Evolutionary conservation across 441 rosid genomes (phyloP), one percentile per base, ranked within the genome.

Genomic region (Bocquillonia castaneifolia): DNA sequence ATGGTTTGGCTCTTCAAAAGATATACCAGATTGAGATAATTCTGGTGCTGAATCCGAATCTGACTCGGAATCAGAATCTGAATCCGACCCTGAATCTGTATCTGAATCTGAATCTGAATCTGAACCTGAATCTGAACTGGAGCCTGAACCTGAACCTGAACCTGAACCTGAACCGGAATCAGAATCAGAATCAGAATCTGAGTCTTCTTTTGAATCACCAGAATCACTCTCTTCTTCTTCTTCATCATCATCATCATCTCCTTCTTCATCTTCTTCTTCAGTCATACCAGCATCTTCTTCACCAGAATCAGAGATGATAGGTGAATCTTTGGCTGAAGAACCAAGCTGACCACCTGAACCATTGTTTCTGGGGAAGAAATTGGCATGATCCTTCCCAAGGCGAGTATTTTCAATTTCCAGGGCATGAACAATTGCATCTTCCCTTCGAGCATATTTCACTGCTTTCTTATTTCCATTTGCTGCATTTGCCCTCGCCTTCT

Each of bases 371-470:
- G 68, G 66, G 65, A 69, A 77, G 72, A 77, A 72, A 68, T 81
- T 85, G 0, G 80, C 78, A 32, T 70, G 72, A 75, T 84, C 85
- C 80, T 84, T 86, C n/a, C 86, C 84, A 58, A 85, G 67, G 64
- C 82, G 88, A 75, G 88, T 79, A 74, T 82, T 86, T 85, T 94
- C 99, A 69, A 94, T 84, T 84, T 90, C 88, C 54, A 92, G 92
- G 69, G 99, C 98, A 69, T 80, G 92, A 73, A 88, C 82, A 76
- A 94, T 90, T 44, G 98, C 99, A 80, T 80, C 94, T 82, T 94
- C 99, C 76, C 96, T 88, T 60, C 93, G 82, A 79, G 93, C 97
- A 83, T 85, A 92, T 76, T 83, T 94, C 66, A 81, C 93, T n/a
- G 85, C 80, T 78, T 77, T 94, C 80, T 84, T 92, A 63, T 75